These are phyloP conservation scores for Trichomonascaceae sp. DNA, from an alignment of 1,139 yeast genomes.

Conservation along the genomic window DNA sequence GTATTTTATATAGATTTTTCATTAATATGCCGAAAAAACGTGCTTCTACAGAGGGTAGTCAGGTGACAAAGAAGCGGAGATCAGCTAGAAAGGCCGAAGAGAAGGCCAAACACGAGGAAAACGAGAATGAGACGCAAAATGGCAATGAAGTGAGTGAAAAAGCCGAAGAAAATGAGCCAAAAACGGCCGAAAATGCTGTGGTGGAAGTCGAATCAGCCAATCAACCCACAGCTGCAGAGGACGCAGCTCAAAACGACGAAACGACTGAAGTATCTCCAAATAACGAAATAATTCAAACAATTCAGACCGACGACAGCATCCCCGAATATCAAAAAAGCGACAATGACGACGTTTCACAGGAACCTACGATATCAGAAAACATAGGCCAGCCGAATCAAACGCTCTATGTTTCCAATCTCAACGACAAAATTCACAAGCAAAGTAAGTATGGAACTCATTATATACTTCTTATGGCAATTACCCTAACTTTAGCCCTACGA, in stretches of 20 bases:
- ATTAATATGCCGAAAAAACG: slow-evolving; percentile 7
- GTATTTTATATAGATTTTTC: not conserved
- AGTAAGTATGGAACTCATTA: slow-evolving; percentile 19
- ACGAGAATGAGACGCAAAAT: not conserved
- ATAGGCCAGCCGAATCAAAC: slow-evolving; percentile 41
- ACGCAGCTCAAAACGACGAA: no score
- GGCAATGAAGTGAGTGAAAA: not conserved
- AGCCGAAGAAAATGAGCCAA: not conserved
- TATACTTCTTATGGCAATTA: not conserved
- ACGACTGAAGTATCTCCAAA: no score
- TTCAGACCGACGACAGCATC: not conserved
- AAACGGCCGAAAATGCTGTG: not conserved
- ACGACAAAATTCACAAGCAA: slow-evolving; percentile 49
- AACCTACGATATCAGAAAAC: not conserved
- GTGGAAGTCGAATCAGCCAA: slow-evolving; percentile 3
- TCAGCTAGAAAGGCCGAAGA: not conserved
- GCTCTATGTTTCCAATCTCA: slow-evolving; percentile 58
- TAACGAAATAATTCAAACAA: not conserved
- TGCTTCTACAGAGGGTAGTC: slow-evolving; percentile 1
- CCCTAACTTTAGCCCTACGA: slow-evolving; percentile 35
- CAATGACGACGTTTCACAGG: not conserved
- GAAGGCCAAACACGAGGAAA: not conserved
- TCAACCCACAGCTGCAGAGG: no score
- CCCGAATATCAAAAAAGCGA: slow-evolving; percentile 3
- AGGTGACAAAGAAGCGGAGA: not conserved